A percentile compares a stretch with the other conserved stretches of the same genome.
phyloP scores from a whole-genome alignment of 2,329 filamentous ascomycete genomes.

The Penicillium corylophilum region DNA sequence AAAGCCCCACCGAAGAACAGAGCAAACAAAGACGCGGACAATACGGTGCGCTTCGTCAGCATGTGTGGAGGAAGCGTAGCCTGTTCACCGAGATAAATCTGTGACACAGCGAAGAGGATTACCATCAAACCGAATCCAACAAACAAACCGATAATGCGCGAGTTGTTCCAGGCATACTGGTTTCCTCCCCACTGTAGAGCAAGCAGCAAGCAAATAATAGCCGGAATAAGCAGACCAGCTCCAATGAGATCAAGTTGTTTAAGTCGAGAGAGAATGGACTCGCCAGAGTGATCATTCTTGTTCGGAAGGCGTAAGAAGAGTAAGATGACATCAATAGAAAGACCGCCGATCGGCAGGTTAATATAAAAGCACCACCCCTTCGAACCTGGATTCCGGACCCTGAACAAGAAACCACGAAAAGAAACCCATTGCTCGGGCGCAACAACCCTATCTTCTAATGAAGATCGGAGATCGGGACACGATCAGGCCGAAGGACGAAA shows the following conservation, averaged over 20 bases:
- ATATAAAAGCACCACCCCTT: slow-evolving; percentile 46
- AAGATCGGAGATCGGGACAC: neutral
- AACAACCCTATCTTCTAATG: neutral
- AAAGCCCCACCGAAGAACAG: slow-evolving; percentile 12
- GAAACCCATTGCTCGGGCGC: neutral
- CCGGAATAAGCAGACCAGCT: slow-evolving; percentile 31
- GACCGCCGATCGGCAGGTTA: slow-evolving; percentile 45
- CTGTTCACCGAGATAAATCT: slow-evolving; percentile 49
- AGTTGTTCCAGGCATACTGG: slow-evolving; percentile 25
- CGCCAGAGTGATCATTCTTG: slow-evolving; percentile 6
- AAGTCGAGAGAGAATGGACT: slow-evolving; percentile 22
- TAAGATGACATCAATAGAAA: slow-evolving; percentile 48
- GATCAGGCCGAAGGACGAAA: neutral
- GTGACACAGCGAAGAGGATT: slow-evolving; percentile 45
- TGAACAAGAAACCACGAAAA: neutral
- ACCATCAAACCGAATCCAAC: slow-evolving; percentile 28
- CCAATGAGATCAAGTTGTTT: slow-evolving; percentile 43
- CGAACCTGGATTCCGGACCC: neutral
- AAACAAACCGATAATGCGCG: slow-evolving; percentile 24
- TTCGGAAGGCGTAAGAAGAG: slow-evolving; percentile 48
- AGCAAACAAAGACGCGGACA: slow-evolving; percentile 31
- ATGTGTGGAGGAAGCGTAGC: slow-evolving; percentile 54
- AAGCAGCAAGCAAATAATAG: slow-evolving; percentile 25
- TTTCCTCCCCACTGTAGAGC: slow-evolving; percentile 29
- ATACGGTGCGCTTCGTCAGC: slow-evolving; percentile 47